These are phyloP conservation scores for Cercospora citrullina DNA, from an alignment of 2,329 filamentous ascomycete species.

Conservation along the genomic window DNA sequence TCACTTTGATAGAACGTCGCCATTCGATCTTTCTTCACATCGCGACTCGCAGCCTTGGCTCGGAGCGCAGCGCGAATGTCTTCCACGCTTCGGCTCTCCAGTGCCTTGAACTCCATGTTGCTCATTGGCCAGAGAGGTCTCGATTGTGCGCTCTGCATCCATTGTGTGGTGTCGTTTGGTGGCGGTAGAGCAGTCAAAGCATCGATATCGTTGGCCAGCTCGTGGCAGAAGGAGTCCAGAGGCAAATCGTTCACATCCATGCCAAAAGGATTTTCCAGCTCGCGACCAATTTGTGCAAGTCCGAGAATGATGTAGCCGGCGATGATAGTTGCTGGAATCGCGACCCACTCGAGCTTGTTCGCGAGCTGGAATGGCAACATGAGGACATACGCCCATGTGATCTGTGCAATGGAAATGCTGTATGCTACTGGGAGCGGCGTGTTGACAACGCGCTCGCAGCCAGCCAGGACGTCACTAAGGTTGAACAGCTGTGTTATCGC, in stretches of 20 bases:
- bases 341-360: constrained; percentile 64
- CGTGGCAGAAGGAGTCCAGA: constrained; percentile 73
- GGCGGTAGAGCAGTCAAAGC: constrained; percentile 63
- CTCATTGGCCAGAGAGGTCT: constrained; percentile 60
- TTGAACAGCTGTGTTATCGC: constrained; percentile 58
- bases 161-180: constrained; percentile 52
- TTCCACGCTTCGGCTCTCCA: constrained; percentile 41
- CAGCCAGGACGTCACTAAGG: constrained; percentile 71
- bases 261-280: constrained; percentile 85
- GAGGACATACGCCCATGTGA: constrained; percentile 81
- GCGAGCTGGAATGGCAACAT: constrained; percentile 80
- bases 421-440: constrained; percentile 83
- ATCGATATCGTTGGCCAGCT: constrained; percentile 72
- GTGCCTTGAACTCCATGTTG: constrained; percentile 43
- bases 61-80: constrained; percentile 48
- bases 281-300: constrained; percentile 71
- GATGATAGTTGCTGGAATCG: constrained; percentile 72
- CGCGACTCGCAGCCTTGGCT: constrained; percentile 40
- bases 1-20: constrained; percentile 28
- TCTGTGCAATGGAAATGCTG: constrained; percentile 80
- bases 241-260: constrained; percentile 80
- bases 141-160: constrained; percentile 52
- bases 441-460: constrained; percentile 75
- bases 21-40: constrained; percentile 31
- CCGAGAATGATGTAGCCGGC: constrained; percentile 78